Evolutionary conservation across 75 land plant species (phyloP).

Genomic region (Azolla pinnata): DNA sequence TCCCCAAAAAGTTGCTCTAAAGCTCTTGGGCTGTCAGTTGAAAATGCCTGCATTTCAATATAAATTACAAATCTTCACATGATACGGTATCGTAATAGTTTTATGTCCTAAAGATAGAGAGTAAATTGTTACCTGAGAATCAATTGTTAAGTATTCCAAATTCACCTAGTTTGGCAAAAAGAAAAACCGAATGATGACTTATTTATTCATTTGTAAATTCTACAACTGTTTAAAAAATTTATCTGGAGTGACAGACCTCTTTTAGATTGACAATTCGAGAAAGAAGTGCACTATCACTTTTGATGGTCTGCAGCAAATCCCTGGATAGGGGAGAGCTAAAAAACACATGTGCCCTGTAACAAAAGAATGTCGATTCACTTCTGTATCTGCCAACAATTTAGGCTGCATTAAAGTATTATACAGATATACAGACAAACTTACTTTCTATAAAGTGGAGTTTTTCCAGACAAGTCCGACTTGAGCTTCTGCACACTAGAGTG

Average conservation of each 20-base stretch:
- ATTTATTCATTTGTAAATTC: neutral
- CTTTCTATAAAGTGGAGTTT: constrained; percentile 78
- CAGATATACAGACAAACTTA: constrained; percentile 32
- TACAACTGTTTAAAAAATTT: neutral
- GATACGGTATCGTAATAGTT: neutral
- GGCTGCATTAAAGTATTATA: neutral
- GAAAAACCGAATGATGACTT: neutral
- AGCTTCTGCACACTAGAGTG: constrained; percentile 75
- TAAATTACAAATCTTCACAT: neutral
- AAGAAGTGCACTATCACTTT: constrained; percentile 60
- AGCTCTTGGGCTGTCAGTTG: constrained; percentile 74
- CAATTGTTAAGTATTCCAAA: constrained; percentile 83
- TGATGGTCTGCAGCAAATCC: constrained; percentile 60
- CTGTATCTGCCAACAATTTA: neutral
- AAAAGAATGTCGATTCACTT: constrained; percentile 2
- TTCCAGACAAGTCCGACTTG: constrained; percentile 79
- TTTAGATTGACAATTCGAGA: constrained; percentile 80
- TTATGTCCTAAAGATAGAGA: neutral
- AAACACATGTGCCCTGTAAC: constrained; percentile 82
- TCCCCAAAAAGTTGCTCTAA: constrained; percentile 83
- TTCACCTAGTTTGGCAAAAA: constrained; percentile 64
- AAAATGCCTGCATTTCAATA: constrained; percentile 47
- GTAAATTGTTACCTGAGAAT: constrained; percentile 59
- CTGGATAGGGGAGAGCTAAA: constrained; percentile 78
- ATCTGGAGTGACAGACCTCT: too few species aligned